phyloP scores from a whole-genome alignment of 306 rosid genomes.

The Quercus aquifolioides region DNA sequence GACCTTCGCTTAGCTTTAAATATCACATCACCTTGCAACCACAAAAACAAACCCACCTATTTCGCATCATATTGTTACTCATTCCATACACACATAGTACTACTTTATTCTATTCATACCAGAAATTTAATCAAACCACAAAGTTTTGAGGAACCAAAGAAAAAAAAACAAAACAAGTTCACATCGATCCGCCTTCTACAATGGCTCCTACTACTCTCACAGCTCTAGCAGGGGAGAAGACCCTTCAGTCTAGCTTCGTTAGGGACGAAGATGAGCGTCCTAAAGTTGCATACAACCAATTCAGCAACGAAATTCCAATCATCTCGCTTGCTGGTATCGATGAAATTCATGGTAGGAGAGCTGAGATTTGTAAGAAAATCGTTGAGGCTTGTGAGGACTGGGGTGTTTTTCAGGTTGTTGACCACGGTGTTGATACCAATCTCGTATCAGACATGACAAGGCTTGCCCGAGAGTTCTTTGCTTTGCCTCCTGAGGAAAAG shows the following conservation, averaged over 20 bases:
- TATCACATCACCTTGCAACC: background rate
- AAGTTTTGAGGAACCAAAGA: no score
- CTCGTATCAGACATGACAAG: constrained; percentile 64
- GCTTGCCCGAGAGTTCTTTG: constrained; percentile 63
- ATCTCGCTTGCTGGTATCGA: constrained; percentile 80
- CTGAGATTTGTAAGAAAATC: constrained; percentile 48
- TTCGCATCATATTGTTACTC: background rate
- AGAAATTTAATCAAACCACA: no score
- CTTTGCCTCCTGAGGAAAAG: constrained; percentile 74
- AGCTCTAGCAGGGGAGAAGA: constrained; percentile 45
- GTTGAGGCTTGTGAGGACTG: constrained; percentile 85
- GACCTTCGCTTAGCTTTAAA: background rate
- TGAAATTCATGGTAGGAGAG: constrained; percentile 39
- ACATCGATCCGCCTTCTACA: background rate
- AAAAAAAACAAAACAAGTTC: no score
- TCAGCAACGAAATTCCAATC: constrained; percentile 74
- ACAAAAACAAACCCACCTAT: background rate
- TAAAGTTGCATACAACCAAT: constrained; percentile 64
- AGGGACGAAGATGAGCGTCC: constrained; percentile 91
- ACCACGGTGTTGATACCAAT: constrained; percentile 60
- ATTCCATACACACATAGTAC: no score
- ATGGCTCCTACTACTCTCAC: constrained; percentile 60
- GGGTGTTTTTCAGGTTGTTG: constrained; percentile 84
- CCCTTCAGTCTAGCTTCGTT: constrained; percentile 51
- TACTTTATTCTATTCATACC: no score